These are phyloP conservation scores for Glebionis coronaria DNA, from an alignment of 129 eudicot species.

Conservation along the genomic window DNA sequence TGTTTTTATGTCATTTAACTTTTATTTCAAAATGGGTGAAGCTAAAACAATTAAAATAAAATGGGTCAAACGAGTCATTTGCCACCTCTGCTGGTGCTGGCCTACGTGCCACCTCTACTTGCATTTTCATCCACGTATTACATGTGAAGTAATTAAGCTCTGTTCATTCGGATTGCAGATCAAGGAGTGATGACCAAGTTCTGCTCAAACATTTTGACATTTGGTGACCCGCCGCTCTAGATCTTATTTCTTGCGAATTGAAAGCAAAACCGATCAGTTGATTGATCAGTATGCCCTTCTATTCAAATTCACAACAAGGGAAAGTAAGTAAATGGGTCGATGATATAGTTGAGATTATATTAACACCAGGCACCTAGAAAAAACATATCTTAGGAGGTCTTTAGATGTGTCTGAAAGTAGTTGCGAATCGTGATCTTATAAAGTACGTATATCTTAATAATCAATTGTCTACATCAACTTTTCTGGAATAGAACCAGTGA, in stretches of 20 bases:
- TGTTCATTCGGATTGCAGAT: conserved; percentile 25
- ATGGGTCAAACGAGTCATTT: background rate
- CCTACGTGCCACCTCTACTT: too few species aligned
- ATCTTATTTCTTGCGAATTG: background rate
- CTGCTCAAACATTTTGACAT: conserved; percentile 12
- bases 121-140: background rate
- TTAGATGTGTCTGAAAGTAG: background rate
- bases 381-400: too few species aligned
- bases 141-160: conserved; percentile 8
- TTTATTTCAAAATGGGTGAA: background rate
- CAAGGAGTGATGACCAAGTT: conserved; percentile 20
- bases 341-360: background rate
- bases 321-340: background rate
- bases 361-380: background rate
- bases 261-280: background rate
- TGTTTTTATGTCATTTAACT: background rate
- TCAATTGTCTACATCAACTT: too few species aligned
- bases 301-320: background rate
- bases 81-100: too few species aligned
- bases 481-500: too few species aligned
- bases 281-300: background rate
- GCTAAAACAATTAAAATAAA: background rate
- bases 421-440: background rate
- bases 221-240: background rate
- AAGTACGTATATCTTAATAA: too few species aligned